These are phyloP conservation scores for Yueomyces sp. DNA, from an alignment of 805 yeast genomes.

Conservation along the genomic window DNA sequence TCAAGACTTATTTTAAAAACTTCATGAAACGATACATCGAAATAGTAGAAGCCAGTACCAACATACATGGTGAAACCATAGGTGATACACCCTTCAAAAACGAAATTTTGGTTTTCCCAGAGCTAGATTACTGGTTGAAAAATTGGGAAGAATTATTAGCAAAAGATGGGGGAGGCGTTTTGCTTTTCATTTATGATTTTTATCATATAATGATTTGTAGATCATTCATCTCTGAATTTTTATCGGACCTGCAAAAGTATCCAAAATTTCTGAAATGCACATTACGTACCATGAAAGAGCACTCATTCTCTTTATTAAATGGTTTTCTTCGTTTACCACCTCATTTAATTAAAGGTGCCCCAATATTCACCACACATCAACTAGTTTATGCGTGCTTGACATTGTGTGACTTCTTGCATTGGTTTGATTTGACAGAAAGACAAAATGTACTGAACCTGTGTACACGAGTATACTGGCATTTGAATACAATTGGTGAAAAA, in stretches of 20 bases:
- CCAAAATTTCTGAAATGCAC: constrained; percentile 19
- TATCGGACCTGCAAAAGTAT: constrained; percentile 12
- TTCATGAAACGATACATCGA: constrained; percentile 1
- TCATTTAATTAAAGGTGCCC: constrained; percentile 39
- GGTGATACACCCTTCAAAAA: not conserved
- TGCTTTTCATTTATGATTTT: constrained; percentile 36
- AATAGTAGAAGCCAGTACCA: constrained; percentile 1
- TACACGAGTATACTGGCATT: constrained; percentile 43
- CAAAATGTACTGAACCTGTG: constrained; percentile 33
- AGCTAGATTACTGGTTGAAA: constrained; percentile 32
- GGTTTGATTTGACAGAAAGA: constrained; percentile 28
- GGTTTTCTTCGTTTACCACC: constrained; percentile 33
- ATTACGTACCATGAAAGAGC: constrained; percentile 30
- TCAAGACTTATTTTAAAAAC: constrained; percentile 12
- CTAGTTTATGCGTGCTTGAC: constrained; percentile 43
- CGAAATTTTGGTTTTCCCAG: constrained; percentile 17
- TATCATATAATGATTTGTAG: constrained; percentile 32
- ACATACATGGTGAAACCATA: too few relatives aligned
- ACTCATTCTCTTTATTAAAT: constrained; percentile 32
- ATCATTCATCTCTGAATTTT: constrained; percentile 21
- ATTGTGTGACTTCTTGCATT: constrained; percentile 33
- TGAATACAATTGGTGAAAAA: constrained; percentile 42
- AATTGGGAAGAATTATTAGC: constrained; percentile 33
- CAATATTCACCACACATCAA: constrained; percentile 37
- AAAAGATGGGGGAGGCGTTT: constrained; percentile 35